phyloP scores from a whole-genome alignment of 2,329 filamentous ascomycete genomes.

The Neocucurbitaria cava region DNA sequence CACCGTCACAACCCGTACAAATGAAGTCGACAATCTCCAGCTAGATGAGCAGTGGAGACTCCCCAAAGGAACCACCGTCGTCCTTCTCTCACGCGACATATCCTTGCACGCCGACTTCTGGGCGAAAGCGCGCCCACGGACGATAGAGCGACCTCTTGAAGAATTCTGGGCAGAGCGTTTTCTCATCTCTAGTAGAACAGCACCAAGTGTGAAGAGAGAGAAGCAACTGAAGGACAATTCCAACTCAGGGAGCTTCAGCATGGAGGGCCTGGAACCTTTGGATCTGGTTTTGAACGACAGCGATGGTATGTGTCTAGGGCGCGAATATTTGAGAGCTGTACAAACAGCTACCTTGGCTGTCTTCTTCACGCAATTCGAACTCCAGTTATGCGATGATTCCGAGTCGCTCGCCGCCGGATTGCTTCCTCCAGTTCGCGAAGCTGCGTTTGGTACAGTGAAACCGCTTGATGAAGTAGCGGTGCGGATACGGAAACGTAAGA shows the following conservation, averaged over 20 bases:
- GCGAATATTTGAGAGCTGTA: slow-evolving; percentile 22
- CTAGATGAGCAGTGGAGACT: slow-evolving; percentile 32
- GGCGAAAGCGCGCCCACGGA: slow-evolving; percentile 24
- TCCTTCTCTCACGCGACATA: slow-evolving; percentile 34
- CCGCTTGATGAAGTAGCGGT: slow-evolving; percentile 28
- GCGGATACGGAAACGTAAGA: slow-evolving; percentile 33
- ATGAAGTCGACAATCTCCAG: slow-evolving; percentile 13
- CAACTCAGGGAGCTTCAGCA: slow-evolving; percentile 13
- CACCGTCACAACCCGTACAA: slow-evolving; percentile 15
- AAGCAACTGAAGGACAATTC: slow-evolving; percentile 1
- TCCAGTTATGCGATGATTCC: slow-evolving; percentile 35
- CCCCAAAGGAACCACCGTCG: slow-evolving; percentile 18
- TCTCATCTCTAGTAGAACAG: slow-evolving; percentile 10
- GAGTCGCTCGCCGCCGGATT: slow-evolving; percentile 25
- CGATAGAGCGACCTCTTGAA: slow-evolving; percentile 25
- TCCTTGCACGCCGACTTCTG: slow-evolving; percentile 32
- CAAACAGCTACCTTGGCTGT: slow-evolving; percentile 32
- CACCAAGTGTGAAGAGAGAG: not conserved
- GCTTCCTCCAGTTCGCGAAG: slow-evolving; percentile 20
- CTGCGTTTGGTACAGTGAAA: slow-evolving; percentile 29
- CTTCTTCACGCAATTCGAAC: slow-evolving; percentile 33
- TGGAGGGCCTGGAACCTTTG: slow-evolving; percentile 25
- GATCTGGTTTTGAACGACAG: slow-evolving; percentile 12
- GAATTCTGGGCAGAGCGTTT: slow-evolving; percentile 41
- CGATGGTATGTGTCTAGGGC: slow-evolving; percentile 13